phyloP scores from a whole-genome alignment of 345 rosid species.

The Erodium maritimum region DNA sequence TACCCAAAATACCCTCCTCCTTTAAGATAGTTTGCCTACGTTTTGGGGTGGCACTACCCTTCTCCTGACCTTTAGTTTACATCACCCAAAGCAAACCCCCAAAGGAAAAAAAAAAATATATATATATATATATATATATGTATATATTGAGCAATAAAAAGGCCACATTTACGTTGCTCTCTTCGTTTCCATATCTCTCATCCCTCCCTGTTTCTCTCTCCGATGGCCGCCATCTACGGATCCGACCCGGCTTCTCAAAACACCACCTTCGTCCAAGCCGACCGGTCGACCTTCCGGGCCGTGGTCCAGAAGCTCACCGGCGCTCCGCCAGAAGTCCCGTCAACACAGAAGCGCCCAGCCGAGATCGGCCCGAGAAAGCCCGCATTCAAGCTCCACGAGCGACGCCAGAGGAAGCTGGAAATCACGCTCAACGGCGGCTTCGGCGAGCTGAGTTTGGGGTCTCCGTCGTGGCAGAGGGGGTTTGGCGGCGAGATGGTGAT shows the following conservation, averaged over 20 bases:
- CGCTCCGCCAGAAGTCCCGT: slow-evolving; percentile 38
- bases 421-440: slow-evolving; percentile 29
- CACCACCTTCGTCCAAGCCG: slow-evolving; percentile 85
- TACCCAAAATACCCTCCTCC: too few relatives aligned
- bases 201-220: slow-evolving; percentile 11
- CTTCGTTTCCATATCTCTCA: neutral
- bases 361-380: slow-evolving; percentile 27
- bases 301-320: slow-evolving; percentile 89
- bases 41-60: too few relatives aligned
- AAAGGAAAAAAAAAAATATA: too few relatives aligned
- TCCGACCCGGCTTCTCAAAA: slow-evolving; percentile 39
- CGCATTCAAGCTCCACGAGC: slow-evolving; percentile 76
- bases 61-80: too few relatives aligned
- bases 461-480: neutral
- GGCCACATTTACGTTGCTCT: neutral
- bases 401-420: slow-evolving; percentile 64
- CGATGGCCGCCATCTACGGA: slow-evolving; percentile 16
- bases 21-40: too few relatives aligned
- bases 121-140: too few relatives aligned
- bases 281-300: slow-evolving; percentile 71
- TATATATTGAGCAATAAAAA: slow-evolving; percentile 5
- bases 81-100: too few relatives aligned
- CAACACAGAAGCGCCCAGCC: slow-evolving; percentile 23
- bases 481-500: too few relatives aligned
- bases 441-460: neutral